These are phyloP conservation scores for Lepidium sativum DNA, from an alignment of 345 rosid species.

Conservation along the genomic window DNA sequence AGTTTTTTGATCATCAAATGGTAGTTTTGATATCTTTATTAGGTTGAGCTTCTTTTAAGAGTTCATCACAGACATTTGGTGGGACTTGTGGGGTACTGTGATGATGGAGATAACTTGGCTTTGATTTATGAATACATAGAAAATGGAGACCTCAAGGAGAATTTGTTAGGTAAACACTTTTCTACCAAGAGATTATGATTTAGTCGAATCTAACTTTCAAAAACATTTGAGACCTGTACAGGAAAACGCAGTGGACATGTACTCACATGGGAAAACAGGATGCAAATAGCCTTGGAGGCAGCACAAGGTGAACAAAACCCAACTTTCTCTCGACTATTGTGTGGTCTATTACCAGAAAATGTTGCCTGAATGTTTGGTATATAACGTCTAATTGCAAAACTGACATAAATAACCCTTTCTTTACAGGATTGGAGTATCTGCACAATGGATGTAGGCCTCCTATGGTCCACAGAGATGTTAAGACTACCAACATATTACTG, in stretches of 20 bases:
- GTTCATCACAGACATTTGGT: constrained; percentile 31
- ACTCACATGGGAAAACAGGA: constrained; percentile 42
- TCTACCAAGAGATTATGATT: too few species aligned
- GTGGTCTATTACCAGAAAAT: too few species aligned
- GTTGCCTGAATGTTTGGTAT: too few species aligned
- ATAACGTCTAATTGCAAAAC: too few species aligned
- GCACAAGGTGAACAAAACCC: constrained; percentile 39
- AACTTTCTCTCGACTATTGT: not conserved
- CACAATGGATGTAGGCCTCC: constrained; percentile 57
- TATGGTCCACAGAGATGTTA: constrained; percentile 50
- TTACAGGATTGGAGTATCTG: constrained; percentile 33
- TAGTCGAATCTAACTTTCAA: too few species aligned
- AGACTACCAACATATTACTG: constrained; percentile 44
- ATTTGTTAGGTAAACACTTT: constrained; percentile 25
- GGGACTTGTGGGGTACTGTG: too few species aligned
- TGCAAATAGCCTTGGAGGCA: constrained; percentile 40
- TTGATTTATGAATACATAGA: constrained; percentile 32
- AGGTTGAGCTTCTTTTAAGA: constrained; percentile 41
- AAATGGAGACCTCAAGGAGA: constrained; percentile 32
- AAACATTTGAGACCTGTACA: too few species aligned
- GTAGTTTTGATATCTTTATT: not conserved
- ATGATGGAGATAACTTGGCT: too few species aligned
- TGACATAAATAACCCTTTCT: too few species aligned
- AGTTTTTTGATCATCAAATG: not conserved
- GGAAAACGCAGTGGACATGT: not conserved